These are phyloP conservation scores for Parietaria judaica DNA, from an alignment of 306 rosid species.

Conservation along the genomic window DNA sequence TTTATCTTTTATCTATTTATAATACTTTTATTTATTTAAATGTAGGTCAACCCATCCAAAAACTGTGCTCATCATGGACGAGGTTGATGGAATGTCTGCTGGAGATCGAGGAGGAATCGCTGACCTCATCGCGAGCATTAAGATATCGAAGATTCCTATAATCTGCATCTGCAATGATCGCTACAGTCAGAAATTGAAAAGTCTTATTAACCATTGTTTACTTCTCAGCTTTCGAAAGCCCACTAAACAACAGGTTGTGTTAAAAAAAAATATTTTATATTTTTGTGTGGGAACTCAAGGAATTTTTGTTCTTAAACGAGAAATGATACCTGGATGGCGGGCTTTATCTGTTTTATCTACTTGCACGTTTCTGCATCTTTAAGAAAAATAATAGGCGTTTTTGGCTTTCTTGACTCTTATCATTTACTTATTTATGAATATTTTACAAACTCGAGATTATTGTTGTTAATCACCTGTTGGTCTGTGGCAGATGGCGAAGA, in stretches of 20 bases:
- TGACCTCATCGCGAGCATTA: slow-evolving; percentile 89
- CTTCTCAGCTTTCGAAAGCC: slow-evolving; percentile 87
- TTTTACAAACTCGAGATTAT: no score
- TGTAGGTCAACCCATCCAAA: slow-evolving; percentile 64
- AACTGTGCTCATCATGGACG: slow-evolving; percentile 95
- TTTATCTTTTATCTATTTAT: not conserved
- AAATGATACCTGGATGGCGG: not conserved
- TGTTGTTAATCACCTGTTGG: slow-evolving; percentile 2
- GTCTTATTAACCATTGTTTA: slow-evolving; percentile 90
- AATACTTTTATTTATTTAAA: slow-evolving; percentile 6
- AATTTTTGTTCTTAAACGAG: not conserved
- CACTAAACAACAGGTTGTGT: slow-evolving; percentile 81
- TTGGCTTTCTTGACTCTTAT: slow-evolving; percentile 4
- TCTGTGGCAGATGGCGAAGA: slow-evolving; percentile 78
- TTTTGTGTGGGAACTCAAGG: not conserved
- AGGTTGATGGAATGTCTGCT: slow-evolving; percentile 99
- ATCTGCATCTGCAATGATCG: slow-evolving; percentile 98
- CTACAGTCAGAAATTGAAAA: slow-evolving; percentile 91
- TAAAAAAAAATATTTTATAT: no score
- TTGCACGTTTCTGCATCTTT: not conserved
- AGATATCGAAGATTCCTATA: slow-evolving; percentile 84
- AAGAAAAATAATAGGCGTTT: not conserved
- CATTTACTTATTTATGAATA: not conserved
- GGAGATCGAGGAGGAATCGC: slow-evolving; percentile 99
- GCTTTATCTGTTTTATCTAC: not conserved